phyloP scores from a whole-genome alignment of 2,329 filamentous ascomycete species.

The Diaporthe australafricana region DNA sequence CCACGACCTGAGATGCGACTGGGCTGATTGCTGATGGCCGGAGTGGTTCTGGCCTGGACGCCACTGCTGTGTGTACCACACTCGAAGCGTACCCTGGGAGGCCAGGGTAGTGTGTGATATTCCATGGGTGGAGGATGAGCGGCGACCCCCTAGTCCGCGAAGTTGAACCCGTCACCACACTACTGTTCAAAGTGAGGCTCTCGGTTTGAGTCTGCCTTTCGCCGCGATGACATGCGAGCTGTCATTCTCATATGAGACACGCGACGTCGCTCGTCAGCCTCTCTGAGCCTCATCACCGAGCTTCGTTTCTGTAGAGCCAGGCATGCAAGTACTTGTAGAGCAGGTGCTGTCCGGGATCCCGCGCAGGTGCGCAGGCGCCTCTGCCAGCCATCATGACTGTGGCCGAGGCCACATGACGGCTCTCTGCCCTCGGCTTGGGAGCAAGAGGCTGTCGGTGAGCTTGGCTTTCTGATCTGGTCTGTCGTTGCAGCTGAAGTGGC shows the following conservation, averaged over 20 bases:
- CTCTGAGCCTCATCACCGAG: not conserved
- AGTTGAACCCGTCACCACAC: not conserved
- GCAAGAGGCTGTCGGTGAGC: constrained; percentile 24
- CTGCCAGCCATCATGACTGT: not conserved
- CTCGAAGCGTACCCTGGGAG: not conserved
- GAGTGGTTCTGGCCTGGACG: not conserved
- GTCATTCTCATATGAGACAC: not conserved
- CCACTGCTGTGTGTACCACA: not conserved
- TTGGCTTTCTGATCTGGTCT: not conserved
- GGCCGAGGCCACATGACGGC: constrained; percentile 7
- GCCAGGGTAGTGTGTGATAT: not conserved
- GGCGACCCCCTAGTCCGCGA: not conserved
- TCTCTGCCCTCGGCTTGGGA: not conserved
- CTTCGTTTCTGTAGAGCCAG: too few relatives aligned
- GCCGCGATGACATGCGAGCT: not conserved
- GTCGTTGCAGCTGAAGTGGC: constrained; percentile 29
- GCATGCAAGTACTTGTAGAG: not conserved
- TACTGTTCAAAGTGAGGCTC: too few relatives aligned
- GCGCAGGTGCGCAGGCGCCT: not conserved
- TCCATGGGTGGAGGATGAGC: not conserved
- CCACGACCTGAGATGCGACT: not conserved
- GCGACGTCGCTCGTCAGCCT: not conserved
- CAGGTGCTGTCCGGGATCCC: not conserved
- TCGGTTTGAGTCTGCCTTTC: not conserved
- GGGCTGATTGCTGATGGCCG: not conserved